Conservation (phyloP, 2,329 filamentous ascomycete species). For the Zasmidium angulare region DNA sequence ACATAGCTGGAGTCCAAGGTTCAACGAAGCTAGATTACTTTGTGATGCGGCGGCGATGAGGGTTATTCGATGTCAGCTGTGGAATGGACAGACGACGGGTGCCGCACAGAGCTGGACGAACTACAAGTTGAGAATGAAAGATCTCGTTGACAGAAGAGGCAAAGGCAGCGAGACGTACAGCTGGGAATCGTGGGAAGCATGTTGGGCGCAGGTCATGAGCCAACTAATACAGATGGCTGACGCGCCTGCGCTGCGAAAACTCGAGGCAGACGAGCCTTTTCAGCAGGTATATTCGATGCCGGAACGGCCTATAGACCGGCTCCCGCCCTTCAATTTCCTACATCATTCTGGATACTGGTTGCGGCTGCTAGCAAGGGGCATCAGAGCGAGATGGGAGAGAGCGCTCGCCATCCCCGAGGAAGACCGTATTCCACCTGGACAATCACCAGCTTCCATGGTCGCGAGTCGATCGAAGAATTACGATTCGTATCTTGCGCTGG, state of each 20-base stretch:
- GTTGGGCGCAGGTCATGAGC: conserved; percentile 64
- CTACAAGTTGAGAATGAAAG: conserved; percentile 71
- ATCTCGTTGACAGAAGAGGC: conserved; percentile 78
- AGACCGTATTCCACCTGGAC: conserved; percentile 55
- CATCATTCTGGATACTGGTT: conserved; percentile 66
- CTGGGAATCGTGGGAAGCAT: conserved; percentile 90
- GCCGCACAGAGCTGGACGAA: conserved; percentile 78
- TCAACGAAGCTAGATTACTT: conserved; percentile 87
- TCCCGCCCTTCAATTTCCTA: conserved; percentile 59
- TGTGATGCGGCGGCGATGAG: conserved; percentile 80
- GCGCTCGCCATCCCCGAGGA: conserved; percentile 60
- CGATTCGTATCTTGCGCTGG: conserved; percentile 61
- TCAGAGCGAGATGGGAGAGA: conserved; percentile 49
- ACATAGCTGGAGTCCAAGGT: conserved; percentile 84
- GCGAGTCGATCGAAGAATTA: conserved; percentile 55
- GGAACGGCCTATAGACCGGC: conserved; percentile 54
- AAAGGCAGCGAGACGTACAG: conserved; percentile 87
- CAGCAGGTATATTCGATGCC: conserved; percentile 45
- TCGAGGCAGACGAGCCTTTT: conserved; percentile 14
- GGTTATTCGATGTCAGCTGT: conserved; percentile 77
- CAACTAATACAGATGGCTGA: conserved; percentile 57
- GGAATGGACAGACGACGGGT: conserved; percentile 73
- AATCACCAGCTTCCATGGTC: conserved; percentile 56
- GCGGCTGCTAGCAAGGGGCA: conserved; percentile 53
- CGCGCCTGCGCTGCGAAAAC: conserved; percentile 44